These are phyloP conservation scores for Aureobasidium sp. DNA, from an alignment of 2,329 filamentous ascomycete species.

Conservation along the genomic window DNA sequence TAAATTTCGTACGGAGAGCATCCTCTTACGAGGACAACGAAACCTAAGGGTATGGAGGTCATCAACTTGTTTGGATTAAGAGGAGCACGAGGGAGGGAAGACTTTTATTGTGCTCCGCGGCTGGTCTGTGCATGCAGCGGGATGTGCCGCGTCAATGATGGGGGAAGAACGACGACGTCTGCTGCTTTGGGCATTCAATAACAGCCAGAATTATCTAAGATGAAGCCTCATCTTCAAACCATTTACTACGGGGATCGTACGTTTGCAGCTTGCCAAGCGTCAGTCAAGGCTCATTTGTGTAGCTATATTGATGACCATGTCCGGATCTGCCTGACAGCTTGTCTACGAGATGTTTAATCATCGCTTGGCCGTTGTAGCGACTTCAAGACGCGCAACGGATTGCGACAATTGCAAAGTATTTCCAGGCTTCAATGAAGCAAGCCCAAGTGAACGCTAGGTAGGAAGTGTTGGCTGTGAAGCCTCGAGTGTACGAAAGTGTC, in stretches of 20 bases:
- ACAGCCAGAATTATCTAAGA: too few relatives aligned
- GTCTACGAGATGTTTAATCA: too few relatives aligned
- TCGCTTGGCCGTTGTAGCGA: too few relatives aligned
- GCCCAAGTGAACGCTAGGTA: not conserved
- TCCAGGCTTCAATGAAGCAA: too few relatives aligned
- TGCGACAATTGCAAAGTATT: not conserved
- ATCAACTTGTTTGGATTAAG: not conserved
- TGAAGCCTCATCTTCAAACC: not conserved
- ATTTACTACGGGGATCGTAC: not conserved
- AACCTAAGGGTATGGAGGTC: constrained; percentile 8
- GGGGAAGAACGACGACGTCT: not conserved
- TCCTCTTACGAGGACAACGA: too few relatives aligned
- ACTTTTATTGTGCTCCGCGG: not conserved
- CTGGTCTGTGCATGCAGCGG: not conserved
- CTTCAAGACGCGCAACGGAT: not conserved
- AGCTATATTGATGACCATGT: not conserved
- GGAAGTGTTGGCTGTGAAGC: not conserved
- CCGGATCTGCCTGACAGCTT: not conserved
- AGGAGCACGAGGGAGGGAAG: not conserved
- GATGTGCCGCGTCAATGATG: not conserved
- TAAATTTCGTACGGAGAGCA: not conserved
- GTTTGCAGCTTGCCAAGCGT: not conserved
- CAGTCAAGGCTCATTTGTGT: not conserved
- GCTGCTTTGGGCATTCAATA: not conserved
- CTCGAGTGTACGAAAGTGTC: not conserved